These are phyloP conservation scores for Fusarium solani-melongenae DNA, from an alignment of 2,329 filamentous ascomycete species.

Conservation along the genomic window DNA sequence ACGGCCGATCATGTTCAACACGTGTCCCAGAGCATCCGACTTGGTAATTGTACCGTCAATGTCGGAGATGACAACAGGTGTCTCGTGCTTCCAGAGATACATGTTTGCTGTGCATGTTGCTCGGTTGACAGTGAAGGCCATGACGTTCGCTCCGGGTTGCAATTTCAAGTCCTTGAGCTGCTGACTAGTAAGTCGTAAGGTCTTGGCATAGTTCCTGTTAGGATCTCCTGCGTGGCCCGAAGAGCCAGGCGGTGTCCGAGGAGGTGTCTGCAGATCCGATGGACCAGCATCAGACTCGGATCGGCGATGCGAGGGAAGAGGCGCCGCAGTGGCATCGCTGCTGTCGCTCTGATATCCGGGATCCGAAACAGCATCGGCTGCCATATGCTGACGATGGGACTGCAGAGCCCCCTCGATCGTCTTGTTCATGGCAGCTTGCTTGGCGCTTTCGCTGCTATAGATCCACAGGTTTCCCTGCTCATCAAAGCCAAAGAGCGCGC, in stretches of 20 bases:
- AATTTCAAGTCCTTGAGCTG: slow-evolving; percentile 89
- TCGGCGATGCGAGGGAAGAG: slow-evolving; percentile 65
- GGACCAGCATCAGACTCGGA: slow-evolving; percentile 74
- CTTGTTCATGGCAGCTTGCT: slow-evolving; percentile 83
- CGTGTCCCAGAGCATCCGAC: slow-evolving; percentile 92
- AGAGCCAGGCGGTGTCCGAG: slow-evolving; percentile 73
- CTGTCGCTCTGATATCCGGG: slow-evolving; percentile 96
- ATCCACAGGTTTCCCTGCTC: slow-evolving; percentile 99
- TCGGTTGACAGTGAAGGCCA: slow-evolving; percentile 96
- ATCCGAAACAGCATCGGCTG: slow-evolving; percentile 87
- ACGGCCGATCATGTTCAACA: slow-evolving; percentile 94
- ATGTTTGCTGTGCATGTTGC: slow-evolving; percentile 93
- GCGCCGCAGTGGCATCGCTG: slow-evolving; percentile 67
- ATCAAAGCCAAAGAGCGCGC: slow-evolving; percentile 92
- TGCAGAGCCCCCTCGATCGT: slow-evolving; percentile 64
- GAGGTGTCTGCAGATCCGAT: slow-evolving; percentile 69
- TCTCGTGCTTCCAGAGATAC: slow-evolving; percentile 92
- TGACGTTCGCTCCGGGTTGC: slow-evolving; percentile 86
- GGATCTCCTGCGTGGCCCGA: slow-evolving; percentile 73
- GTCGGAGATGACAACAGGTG: slow-evolving; percentile 96
- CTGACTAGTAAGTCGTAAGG: slow-evolving; percentile 91
- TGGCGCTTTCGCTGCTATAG: slow-evolving; percentile 97
- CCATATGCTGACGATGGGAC: slow-evolving; percentile 60
- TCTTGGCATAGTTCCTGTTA: slow-evolving; percentile 94
- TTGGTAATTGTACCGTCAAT: slow-evolving; percentile 99